Base-by-base conservation (phyloP, 2,329 filamentous ascomycete species). In the Bipolaris gigantea region DNA sequence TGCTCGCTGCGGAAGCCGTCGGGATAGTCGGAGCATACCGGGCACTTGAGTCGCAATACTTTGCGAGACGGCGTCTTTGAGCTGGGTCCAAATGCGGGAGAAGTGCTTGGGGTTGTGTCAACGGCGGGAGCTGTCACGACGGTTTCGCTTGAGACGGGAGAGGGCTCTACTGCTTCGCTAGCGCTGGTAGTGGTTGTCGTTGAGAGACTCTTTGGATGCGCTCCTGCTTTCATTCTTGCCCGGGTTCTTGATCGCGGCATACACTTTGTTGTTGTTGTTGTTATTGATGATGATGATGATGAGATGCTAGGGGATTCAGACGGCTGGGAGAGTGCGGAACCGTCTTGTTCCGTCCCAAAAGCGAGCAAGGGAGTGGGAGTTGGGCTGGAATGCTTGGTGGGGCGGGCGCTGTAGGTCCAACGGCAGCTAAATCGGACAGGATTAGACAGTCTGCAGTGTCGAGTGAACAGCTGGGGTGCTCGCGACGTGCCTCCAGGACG, bases 1-100 rank as follows among this genome's bases (percentile, higher is more conserved):
- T 96, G 91, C 42, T 92, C 89, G 50, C 91, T 91, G 40, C 91
- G 85, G 76, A 96, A 96, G 49, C 90, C 90, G 21, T 89, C 85
- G 1, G 87, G 87, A 59, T 90, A 84, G 52, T 90, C 86, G 46
- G 82, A 81, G 75, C 91, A 96, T 48, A 83, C 76, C 1, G 77
- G 72, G 71, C 91, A 96, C 59, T 71, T 73, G 35, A 74, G 56
- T 23, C 72, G 70, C 51, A 72, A 41, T 32, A 73, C 65, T 61
- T 62, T 71, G 50, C 72, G 63, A 16, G 69, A 64, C 15, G 66
- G 62, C 18, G 69, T 63, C 55, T 72, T 74, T 23, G 64, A 62
- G 23, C 62, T 55, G 9, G 54, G 47, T 27, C 65, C 62, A 51
- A 70, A 70, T 32, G 70, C 72, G 4, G 71, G 71, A 41, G 71